Conservation (phyloP, 306 rosid species). For the Elaeagnus macrophylla region DNA sequence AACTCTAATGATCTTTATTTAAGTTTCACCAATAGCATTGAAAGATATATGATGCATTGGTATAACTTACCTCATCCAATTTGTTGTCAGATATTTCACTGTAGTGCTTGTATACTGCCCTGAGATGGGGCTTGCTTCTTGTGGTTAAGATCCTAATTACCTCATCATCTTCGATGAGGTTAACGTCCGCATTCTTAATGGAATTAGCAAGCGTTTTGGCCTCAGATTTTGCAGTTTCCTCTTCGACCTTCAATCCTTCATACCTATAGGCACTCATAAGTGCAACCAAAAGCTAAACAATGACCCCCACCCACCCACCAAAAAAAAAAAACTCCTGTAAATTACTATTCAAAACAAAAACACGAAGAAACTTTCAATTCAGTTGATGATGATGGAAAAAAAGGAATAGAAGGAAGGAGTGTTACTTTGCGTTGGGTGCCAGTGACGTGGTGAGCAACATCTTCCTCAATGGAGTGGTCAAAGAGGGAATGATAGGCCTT, state of each 20-base stretch:
- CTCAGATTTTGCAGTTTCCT: constrained; percentile 56
- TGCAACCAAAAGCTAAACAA: constrained; percentile 69
- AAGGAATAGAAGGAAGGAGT: neutral
- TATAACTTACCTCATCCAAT: constrained; percentile 70
- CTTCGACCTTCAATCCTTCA: constrained; percentile 65
- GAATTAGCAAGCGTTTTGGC: constrained; percentile 45
- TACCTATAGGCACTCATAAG: constrained; percentile 84
- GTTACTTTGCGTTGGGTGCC: constrained; percentile 56
- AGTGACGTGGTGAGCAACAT: constrained; percentile 51
- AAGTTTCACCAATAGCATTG: too few relatives aligned
- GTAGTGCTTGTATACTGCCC: constrained; percentile 53
- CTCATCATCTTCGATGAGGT: constrained; percentile 56
- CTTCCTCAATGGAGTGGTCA: constrained; percentile 92
- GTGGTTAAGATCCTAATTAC: constrained; percentile 59
- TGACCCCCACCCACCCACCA: neutral
- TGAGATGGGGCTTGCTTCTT: constrained; percentile 72
- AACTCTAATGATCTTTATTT: too few relatives aligned
- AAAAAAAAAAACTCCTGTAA: neutral
- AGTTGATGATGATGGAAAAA: too few relatives aligned
- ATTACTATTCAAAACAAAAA: neutral
- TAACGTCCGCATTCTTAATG: constrained; percentile 40
- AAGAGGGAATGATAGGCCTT: constrained; percentile 89
- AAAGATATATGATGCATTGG: neutral
- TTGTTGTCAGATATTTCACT: constrained; percentile 40
- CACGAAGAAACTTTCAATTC: neutral